A percentile compares a stretch with the other conserved stretches of the same genome.
These are phyloP conservation scores for Solanum chiquidenum DNA, from an alignment of 257 asterid species.

Conservation along the genomic window DNA sequence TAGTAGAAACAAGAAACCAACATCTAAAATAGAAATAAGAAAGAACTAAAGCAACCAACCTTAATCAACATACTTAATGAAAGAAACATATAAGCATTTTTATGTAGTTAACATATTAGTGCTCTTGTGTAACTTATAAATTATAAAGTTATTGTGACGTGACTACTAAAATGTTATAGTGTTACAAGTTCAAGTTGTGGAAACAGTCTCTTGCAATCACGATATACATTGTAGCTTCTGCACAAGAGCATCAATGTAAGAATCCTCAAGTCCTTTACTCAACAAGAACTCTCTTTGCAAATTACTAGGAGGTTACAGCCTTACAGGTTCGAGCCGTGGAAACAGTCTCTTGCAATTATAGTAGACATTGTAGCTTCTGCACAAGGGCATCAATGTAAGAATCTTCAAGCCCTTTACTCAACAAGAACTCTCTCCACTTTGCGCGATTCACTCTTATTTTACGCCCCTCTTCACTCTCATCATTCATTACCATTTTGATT, in stretches of 20 bases:
- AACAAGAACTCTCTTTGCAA: too few species aligned
- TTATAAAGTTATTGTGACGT: too few species aligned
- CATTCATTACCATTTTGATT: conserved; percentile 9
- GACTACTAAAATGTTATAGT: too few species aligned
- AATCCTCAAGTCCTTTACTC: too few species aligned
- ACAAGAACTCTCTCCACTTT: conserved; percentile 13
- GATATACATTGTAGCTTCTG: too few species aligned
- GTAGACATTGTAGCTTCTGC: not conserved
- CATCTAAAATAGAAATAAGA: not conserved
- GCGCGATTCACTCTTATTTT: conserved; percentile 9
- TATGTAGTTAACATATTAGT: not conserved
- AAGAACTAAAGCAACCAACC: not conserved
- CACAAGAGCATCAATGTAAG: too few species aligned
- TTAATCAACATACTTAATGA: not conserved
- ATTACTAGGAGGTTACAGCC: too few species aligned
- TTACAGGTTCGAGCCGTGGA: too few species aligned
- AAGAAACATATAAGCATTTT: not conserved
- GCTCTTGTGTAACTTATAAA: too few species aligned
- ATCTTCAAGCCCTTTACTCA: conserved; percentile 9
- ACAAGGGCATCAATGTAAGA: conserved; percentile 11
- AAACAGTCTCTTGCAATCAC: too few species aligned
- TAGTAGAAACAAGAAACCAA: not conserved
- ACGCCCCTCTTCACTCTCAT: conserved; percentile 12
- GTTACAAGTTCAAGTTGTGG: too few species aligned
- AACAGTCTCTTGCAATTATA: too few species aligned